Conservation (phyloP, 345 rosid species). For the Boechera divaricarpa region DNA sequence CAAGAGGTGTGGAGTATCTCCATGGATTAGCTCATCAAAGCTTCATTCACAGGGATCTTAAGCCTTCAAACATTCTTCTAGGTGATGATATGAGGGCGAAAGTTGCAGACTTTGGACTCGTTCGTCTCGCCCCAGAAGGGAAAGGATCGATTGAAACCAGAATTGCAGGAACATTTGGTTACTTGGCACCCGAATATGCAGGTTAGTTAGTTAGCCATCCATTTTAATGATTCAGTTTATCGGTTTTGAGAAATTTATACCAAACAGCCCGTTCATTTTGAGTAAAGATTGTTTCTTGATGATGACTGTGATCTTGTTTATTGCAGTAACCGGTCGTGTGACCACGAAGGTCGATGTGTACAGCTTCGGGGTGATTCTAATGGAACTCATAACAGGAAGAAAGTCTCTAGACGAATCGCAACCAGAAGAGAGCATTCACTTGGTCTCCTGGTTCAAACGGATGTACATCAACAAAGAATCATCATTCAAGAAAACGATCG, state of each 20-base stretch:
- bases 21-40: constrained; percentile 91
- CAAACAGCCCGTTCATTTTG: no score
- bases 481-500: constrained; percentile 65
- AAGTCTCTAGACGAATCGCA: constrained; percentile 84
- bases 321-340: constrained; percentile 90
- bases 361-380: constrained; percentile 90
- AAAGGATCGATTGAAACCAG: constrained; percentile 81
- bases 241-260: neutral
- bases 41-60: constrained; percentile 88
- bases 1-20: constrained; percentile 93
- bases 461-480: constrained; percentile 71
- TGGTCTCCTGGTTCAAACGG: constrained; percentile 79
- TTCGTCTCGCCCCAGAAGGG: constrained; percentile 92
- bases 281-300: constrained; percentile 14
- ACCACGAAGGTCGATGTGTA: constrained; percentile 91
- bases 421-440: constrained; percentile 93
- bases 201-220: constrained; percentile 48
- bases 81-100: constrained; percentile 94
- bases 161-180: constrained; percentile 95
- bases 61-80: constrained; percentile 90
- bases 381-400: constrained; percentile 94
- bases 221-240: neutral
- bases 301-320: constrained; percentile 4
- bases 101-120: constrained; percentile 91
- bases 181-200: constrained; percentile 94